phyloP scores from a whole-genome alignment of 495 filamentous ascomycete species.

The Trichoderma gamsii region DNA sequence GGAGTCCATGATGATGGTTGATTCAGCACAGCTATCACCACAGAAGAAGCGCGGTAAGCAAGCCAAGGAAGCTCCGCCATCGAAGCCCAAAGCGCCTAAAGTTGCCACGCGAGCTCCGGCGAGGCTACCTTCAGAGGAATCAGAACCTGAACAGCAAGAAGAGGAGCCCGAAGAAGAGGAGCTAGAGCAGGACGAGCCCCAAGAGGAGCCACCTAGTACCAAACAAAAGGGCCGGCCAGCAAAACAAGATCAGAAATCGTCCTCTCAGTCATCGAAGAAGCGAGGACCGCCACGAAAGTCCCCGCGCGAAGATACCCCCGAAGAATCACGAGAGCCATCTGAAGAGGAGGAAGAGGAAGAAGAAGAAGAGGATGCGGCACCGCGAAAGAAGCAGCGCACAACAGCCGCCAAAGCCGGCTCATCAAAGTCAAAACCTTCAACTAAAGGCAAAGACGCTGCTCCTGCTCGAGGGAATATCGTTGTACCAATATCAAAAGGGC shows the following conservation, averaged over 20 bases:
- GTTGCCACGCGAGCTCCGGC: background rate
- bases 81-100: background rate
- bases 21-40: background rate
- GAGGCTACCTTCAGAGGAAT: background rate
- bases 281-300: background rate
- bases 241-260: slow-evolving; percentile 16
- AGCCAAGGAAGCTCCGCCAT: background rate
- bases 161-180: slow-evolving; percentile 17
- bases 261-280: slow-evolving; percentile 3
- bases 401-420: background rate
- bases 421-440: background rate
- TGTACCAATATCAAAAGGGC: slow-evolving; percentile 1
- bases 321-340: background rate
- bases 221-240: slow-evolving; percentile 15
- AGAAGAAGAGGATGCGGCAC: slow-evolving; percentile 20
- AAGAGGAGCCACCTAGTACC: slow-evolving; percentile 12
- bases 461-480: slow-evolving; percentile 18
- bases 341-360: slow-evolving; percentile 18
- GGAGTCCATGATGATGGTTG: slow-evolving; percentile 11
- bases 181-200: slow-evolving; percentile 20
- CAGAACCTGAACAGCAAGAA: background rate
- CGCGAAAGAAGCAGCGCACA: slow-evolving; percentile 15
- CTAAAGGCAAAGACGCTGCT: slow-evolving; percentile 16
- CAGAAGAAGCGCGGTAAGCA: slow-evolving; percentile 5
- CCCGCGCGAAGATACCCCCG: background rate